Evolutionary conservation across 73 alveolate species (phyloP), one percentile per base, ranked within the genome.

Genomic region (Loxodes magnus): DNA sequence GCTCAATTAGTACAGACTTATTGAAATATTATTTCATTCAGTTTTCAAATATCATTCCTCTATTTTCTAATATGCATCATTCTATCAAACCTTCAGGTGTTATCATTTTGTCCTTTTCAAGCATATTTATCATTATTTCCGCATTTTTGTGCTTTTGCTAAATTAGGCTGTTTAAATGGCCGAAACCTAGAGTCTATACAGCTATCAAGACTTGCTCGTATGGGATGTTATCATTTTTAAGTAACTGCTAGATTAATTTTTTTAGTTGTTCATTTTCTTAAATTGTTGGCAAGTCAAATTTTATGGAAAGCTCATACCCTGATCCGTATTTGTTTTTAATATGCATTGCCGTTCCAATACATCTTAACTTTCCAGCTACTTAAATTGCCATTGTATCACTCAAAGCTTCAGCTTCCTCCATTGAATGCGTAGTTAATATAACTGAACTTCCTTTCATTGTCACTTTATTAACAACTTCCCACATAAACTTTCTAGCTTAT

Each of bases 341-440:
- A 55, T 82, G 79, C 57, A 77, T 68, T 10, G 74, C 67, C 7
- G 90, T 44, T n/a, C 96, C 96, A 61, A 86, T 25, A 35, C 84
- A 76, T 14, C 35, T 77, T 2, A 71, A 52, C 43, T 65, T 29
- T 16, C 94, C 94, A 14, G 48, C 63, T 16, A 75, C 81, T 77
- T 77, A 77, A 19, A 82, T 82, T 0, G 88, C 90, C 27, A 82
- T 82, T 28, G 84, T 48, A 55, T 82, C 94, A 15, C 94, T 80
- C 10, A 80, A 67, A 6, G 97, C 93, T 60, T 88, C 97, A 25
- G 97, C 97, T 79, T 88, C 97, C 57, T 88, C 97, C 97, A 88
- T 88, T 0, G 96, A 88, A 56, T 88, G 97, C 16, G 97, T 88
- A 0, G 97, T 88, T 58, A 88, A 67, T 9, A 88, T 86, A 37